phyloP scores from a whole-genome alignment of 306 rosid species.

The Trifolium repens region DNA sequence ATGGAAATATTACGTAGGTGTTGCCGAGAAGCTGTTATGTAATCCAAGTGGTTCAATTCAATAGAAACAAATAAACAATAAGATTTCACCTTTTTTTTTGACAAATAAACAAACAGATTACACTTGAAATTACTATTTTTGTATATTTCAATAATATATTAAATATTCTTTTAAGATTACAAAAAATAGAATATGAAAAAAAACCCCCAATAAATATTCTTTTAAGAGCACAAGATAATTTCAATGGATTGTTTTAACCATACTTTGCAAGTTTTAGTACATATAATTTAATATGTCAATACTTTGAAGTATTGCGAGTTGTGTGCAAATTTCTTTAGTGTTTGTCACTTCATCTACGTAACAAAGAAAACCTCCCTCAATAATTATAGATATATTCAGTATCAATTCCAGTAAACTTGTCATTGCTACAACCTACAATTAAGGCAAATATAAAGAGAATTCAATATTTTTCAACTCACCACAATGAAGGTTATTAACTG shows the following conservation, averaged over 20 bases:
- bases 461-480: background rate
- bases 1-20: too few species aligned
- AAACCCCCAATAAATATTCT: too few species aligned
- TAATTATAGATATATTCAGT: background rate
- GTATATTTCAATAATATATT: too few species aligned
- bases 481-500: conserved; percentile 5
- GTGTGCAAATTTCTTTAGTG: too few species aligned
- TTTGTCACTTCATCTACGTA: background rate
- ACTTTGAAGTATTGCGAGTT: background rate
- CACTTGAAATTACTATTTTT: too few species aligned
- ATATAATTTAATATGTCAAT: background rate
- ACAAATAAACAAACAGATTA: too few species aligned
- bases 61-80: too few species aligned
- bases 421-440: background rate
- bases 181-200: too few species aligned
- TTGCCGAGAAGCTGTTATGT: too few species aligned
- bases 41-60: too few species aligned
- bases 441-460: background rate
- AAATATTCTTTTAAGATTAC: too few species aligned
- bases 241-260: background rate
- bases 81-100: too few species aligned
- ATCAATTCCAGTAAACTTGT: background rate
- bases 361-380: background rate
- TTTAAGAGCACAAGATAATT: background rate
- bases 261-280: background rate